Evolutionary conservation across 352 stramenopile species (phyloP).

Genomic region (Globisporangium spinosum): DNA sequence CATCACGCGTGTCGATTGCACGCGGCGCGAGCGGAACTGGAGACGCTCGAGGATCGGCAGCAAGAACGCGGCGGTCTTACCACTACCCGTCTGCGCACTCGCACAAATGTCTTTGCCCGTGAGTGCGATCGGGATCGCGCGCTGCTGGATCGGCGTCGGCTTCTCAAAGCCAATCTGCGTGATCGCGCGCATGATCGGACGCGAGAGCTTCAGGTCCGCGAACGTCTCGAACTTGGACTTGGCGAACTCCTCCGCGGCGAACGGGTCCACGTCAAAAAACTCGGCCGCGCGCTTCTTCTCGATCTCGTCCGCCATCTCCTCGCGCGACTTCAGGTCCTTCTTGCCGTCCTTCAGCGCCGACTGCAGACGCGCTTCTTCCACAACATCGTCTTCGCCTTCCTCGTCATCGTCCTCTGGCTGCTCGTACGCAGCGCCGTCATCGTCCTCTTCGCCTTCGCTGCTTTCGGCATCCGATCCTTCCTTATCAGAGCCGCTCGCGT

Average conservation of each 20-base stretch:
- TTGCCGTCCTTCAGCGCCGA: slow-evolving; percentile 56
- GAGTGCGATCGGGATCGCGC: slow-evolving; percentile 92
- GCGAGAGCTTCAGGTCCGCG: slow-evolving; percentile 95
- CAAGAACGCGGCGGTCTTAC: slow-evolving; percentile 98
- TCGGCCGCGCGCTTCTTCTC: slow-evolving; percentile 78
- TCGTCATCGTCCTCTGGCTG: slow-evolving; percentile 40
- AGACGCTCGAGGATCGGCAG: slow-evolving; percentile 97
- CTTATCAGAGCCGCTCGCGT: slow-evolving; percentile 20
- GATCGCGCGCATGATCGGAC: slow-evolving; percentile 95
- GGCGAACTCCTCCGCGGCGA: slow-evolving; percentile 67
- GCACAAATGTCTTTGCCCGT: slow-evolving; percentile 97
- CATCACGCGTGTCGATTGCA: slow-evolving; percentile 92
- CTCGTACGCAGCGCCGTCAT: slow-evolving; percentile 33
- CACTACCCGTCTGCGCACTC: slow-evolving; percentile 94
- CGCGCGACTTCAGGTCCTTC: slow-evolving; percentile 43
- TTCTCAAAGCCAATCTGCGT: slow-evolving; percentile 95
- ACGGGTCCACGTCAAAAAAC: slow-evolving; percentile 82
- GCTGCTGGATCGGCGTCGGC: slow-evolving; percentile 93
- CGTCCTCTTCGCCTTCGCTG: slow-evolving; percentile 15
- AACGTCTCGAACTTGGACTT: slow-evolving; percentile 92
- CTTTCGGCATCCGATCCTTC: neutral
- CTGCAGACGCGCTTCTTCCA: slow-evolving; percentile 73
- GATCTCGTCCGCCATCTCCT: slow-evolving; percentile 67
- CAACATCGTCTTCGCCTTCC: slow-evolving; percentile 61
- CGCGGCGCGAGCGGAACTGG: slow-evolving; percentile 88